Base-by-base conservation (phyloP, 345 rosid genomes). In the Aquilaria sinensis region DNA sequence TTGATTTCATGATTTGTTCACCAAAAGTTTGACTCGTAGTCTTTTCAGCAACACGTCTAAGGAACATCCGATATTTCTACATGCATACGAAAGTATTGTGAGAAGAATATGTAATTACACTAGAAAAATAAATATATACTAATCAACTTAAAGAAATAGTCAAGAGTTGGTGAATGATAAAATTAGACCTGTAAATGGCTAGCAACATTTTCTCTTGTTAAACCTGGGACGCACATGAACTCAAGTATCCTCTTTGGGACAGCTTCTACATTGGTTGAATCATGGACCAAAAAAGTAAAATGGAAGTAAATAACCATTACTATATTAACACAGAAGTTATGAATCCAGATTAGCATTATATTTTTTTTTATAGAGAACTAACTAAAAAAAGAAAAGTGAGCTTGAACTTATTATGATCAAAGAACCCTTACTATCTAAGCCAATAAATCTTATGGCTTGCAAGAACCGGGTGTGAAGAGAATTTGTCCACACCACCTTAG, bases 51-150 rank as follows among this genome's bases (percentile, higher is more conserved):
- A 83, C 77, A 57, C 67, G 65, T 62, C 69, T 87, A 63, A 85
- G 65, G 74, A 85, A 89, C 29, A 75, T 32, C 32, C 96, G 81
- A 56, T 87, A 89, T 63, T 89, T 89, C 97, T 90, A 23, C 57
- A 53, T 13, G 31, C 49, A 23, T 23, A 23, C 23, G 23, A 23
- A 23, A 23, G 23, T 23, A 23, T 23, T 23, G 1, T 23, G 23
- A 23, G 23, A 23, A 23, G 23, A 23, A 23, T 23, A 23, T 23
- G 23, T 23, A 23, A 23, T 23, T 23, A 23, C 23, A 23, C 23
- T 23, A 23, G 23, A 23, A 23, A 23, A 23, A 23, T 0, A 23
- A 23, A 23, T 23, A 23, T 23, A 23, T 23, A 23, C 0, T 23
- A 23, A 23, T 23, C 23, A 23, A 23, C 23, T 23, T 23, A 23